Evolutionary conservation across 768 basidiomycete species (phyloP).

Genomic region (Podaxis mareebaensis): DNA sequence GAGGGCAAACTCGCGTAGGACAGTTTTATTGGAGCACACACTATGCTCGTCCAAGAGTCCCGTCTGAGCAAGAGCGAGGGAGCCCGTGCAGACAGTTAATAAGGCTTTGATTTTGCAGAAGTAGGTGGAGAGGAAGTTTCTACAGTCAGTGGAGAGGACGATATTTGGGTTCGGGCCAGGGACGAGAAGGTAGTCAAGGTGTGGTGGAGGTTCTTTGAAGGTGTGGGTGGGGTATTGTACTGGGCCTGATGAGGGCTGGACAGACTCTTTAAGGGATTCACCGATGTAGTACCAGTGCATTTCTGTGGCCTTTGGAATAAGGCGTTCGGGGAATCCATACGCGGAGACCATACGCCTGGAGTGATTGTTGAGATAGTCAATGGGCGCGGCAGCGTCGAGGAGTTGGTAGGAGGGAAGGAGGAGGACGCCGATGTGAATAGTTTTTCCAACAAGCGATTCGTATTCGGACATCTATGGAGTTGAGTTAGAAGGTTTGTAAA

Average conservation of each 20-base stretch:
- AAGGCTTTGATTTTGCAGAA: conserved; percentile 22
- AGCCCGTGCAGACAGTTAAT: conserved; percentile 27
- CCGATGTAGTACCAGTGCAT: conserved; percentile 30
- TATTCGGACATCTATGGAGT: neutral
- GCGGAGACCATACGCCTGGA: conserved; percentile 6
- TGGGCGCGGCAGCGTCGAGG: conserved; percentile 20
- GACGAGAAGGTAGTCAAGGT: conserved; percentile 27
- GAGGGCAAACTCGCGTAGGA: conserved; percentile 10
- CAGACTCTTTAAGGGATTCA: conserved; percentile 13
- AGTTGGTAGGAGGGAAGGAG: conserved; percentile 23
- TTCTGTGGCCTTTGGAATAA: conserved; percentile 22
- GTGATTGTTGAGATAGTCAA: conserved; percentile 28
- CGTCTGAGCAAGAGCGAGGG: conserved; percentile 22
- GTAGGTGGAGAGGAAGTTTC: conserved; percentile 20
- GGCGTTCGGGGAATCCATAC: neutral
- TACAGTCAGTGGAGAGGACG: conserved; percentile 17
- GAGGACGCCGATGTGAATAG: conserved; percentile 11
- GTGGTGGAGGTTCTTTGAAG: conserved; percentile 21
- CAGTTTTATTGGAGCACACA: conserved; percentile 26
- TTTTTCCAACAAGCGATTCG: neutral
- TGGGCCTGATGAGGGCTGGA: conserved; percentile 22
- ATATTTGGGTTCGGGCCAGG: conserved; percentile 24
- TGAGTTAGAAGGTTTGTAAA: neutral
- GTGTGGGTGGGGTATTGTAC: conserved; percentile 23
- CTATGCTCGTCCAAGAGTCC: conserved; percentile 26